phyloP scores from a whole-genome alignment of 331 rosid species.

The Rhamnella rubrinervis region DNA sequence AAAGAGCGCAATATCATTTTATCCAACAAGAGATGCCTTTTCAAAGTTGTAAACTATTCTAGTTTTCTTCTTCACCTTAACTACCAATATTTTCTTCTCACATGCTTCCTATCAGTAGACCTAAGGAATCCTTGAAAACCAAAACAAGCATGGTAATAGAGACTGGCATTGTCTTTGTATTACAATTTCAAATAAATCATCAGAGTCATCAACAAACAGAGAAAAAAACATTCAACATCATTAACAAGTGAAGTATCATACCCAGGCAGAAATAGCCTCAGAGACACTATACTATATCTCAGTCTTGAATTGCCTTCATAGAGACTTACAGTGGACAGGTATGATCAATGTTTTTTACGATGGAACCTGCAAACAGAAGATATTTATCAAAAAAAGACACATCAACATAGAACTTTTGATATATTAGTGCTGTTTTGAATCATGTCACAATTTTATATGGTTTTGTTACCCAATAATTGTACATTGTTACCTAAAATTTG shows the following conservation, averaged over 20 bases:
- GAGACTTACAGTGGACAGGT: constrained; percentile 91
- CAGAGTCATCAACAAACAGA: neutral
- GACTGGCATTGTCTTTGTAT: neutral
- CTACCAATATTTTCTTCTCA: no score
- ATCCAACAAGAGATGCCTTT: no score
- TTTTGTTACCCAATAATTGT: no score
- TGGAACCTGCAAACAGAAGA: constrained; percentile 49
- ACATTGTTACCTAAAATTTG: no score
- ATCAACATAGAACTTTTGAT: no score
- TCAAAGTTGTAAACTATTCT: no score
- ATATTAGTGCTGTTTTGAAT: no score
- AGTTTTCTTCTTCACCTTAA: no score
- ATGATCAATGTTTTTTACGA: constrained; percentile 71
- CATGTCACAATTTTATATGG: no score
- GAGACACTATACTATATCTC: constrained; percentile 93
- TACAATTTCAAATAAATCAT: neutral
- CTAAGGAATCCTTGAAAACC: neutral
- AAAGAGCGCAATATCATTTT: no score
- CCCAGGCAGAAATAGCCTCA: constrained; percentile 99
- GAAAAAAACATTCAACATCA: neutral
- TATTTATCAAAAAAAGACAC: no score
- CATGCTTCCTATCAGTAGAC: no score
- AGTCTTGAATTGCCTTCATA: constrained; percentile 95
- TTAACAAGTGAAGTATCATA: constrained; percentile 16
- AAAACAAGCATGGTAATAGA: neutral